Percentiles rank a stretch among this genome's conserved stretches.
Evolutionary conservation across 805 yeast genomes (phyloP).

Genomic region (Candida morakotiae): DNA sequence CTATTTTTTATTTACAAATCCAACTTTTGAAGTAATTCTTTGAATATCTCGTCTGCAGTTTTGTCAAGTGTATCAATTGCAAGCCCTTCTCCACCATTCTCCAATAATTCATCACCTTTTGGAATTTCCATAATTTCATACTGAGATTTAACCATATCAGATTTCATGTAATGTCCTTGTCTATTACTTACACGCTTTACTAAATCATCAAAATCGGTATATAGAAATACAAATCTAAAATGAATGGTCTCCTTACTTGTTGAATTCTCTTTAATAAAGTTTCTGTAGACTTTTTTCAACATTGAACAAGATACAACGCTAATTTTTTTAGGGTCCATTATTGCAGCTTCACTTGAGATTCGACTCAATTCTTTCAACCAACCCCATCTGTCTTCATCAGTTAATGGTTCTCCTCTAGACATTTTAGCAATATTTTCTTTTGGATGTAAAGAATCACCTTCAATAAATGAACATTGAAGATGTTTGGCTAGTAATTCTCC

Average conservation of each 20-base stretch:
- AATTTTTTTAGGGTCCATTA: slow-evolving; percentile 15
- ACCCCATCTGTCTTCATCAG: slow-evolving; percentile 89
- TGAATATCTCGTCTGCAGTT: slow-evolving; percentile 22
- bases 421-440: slow-evolving; percentile 70
- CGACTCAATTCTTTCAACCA: slow-evolving; percentile 65
- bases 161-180: slow-evolving; percentile 81
- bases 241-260: slow-evolving; percentile 22
- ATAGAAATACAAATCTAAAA: slow-evolving; percentile 63
- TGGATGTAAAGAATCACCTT: slow-evolving; percentile 85
- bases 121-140: slow-evolving; percentile 75
- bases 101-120: slow-evolving; percentile 28
- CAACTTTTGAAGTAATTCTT: slow-evolving; percentile 13
- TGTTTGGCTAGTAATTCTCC: slow-evolving; percentile 48
- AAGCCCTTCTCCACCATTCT: slow-evolving; percentile 33
- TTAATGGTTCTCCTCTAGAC: slow-evolving; percentile 74
- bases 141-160: slow-evolving; percentile 78
- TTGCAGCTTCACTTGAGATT: slow-evolving; percentile 36
- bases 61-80: slow-evolving; percentile 32
- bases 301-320: slow-evolving; percentile 81
- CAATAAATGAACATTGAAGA: slow-evolving; percentile 58
- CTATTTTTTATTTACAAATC: background rate
- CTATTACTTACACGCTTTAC: slow-evolving; percentile 59
- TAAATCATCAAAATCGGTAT: slow-evolving; percentile 60
- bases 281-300: slow-evolving; percentile 71
- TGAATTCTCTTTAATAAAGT: slow-evolving; percentile 44